Evolutionary conservation across 371 early-diverging fungal genomes (phyloP), one percentile per base, ranked within the genome.

Genomic region (Umbelopsis sp.): DNA sequence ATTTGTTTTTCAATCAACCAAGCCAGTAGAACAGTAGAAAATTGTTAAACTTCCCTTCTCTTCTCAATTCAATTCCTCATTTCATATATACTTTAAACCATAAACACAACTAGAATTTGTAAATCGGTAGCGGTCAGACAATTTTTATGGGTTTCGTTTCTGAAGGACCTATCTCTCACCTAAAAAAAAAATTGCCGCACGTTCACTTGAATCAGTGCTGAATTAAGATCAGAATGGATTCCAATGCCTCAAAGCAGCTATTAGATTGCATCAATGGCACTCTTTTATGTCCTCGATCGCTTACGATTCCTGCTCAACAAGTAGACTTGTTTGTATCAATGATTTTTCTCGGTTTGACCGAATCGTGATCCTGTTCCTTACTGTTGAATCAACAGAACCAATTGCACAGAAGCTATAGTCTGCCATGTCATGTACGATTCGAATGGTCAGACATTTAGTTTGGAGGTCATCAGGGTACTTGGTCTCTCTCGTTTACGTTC

Each of bases 281-380:
- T 16, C 57, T 32, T 57, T 18, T 16, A 4, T 57, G 29, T 18
- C 57, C 57, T 5, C 18, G 14, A 12, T 25, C 57, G 35, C 57
- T 57, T 32, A 35, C 35, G 16, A 35, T 57, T 14, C 57, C 52
- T 12, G 52, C 22, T 51, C 18, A 51, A 20, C 52, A 51, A 20
- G 14, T 12, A 12, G 57, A 57, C 57, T 57, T 35, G 57, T 57
- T 57, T 35, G 57, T 57, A 35, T 48, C 11, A n/a, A 12, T 48
- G 29, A n/a, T 6, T 16, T 48, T 48, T 20, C 14, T 48, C 25
- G 18, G 52, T 51, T 20, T 51, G 4, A 4, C 14, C 1, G 4
- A 51, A 50, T 50, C 29, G 24, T 51, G 11, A 51, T 25, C 52
- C 18, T 51, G 25, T 20, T 29, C 14, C 12, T 6, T 8, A 51